phyloP scores from a whole-genome alignment of 1,139 yeast species.

The Taphrina confusa region DNA sequence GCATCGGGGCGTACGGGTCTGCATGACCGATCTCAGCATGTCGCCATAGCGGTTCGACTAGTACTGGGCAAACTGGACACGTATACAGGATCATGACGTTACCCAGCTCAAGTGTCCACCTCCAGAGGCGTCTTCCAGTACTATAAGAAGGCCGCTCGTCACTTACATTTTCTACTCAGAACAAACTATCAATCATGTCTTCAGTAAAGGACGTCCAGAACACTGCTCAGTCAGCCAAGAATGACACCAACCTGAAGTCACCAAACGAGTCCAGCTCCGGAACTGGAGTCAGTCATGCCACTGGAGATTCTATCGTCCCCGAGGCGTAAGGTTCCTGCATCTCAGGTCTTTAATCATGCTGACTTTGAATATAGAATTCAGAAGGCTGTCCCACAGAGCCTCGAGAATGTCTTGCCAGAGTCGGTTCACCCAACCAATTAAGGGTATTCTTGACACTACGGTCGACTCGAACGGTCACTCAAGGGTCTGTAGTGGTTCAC shows the following conservation, averaged over 20 bases:
- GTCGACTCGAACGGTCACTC: too few species aligned
- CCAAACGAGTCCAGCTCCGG: slow-evolving; percentile 18
- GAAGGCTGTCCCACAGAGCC: slow-evolving; percentile 18
- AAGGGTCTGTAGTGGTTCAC: too few species aligned
- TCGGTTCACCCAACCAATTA: slow-evolving; percentile 12
- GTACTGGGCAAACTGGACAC: too few species aligned
- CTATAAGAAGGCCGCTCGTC: too few species aligned
- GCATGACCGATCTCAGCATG: too few species aligned
- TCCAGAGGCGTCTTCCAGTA: too few species aligned
- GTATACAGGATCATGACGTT: too few species aligned
- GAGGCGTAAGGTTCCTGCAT: neutral
- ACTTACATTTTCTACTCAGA: neutral
- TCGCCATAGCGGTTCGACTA: too few species aligned
- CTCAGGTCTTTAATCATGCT: too few species aligned
- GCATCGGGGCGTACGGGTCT: too few species aligned
- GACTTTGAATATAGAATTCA: slow-evolving; percentile 2
- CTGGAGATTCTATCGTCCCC: slow-evolving; percentile 22
- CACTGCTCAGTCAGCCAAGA: slow-evolving; percentile 14
- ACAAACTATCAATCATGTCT: neutral
- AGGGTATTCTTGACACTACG: too few species aligned
- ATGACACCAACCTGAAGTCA: slow-evolving; percentile 7
- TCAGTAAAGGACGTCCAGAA: neutral
- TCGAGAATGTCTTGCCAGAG: slow-evolving; percentile 24
- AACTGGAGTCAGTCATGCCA: slow-evolving; percentile 18
- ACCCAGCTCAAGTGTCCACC: too few species aligned